phyloP scores from a whole-genome alignment of 352 stramenopile genomes.

The Phytophthora meadii region DNA sequence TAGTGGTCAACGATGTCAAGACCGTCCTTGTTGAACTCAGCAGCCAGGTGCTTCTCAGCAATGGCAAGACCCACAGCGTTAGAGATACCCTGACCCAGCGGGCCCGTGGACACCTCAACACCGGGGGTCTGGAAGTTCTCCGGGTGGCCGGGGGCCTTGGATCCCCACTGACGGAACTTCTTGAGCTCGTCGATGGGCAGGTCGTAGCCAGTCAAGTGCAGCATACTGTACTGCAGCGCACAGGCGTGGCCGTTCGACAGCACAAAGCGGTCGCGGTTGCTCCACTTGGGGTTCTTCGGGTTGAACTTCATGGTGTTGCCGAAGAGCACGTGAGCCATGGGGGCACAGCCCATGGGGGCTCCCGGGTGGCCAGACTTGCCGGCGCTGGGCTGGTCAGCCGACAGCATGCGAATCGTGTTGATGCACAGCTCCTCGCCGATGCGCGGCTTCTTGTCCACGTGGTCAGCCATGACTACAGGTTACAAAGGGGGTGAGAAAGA shows the following conservation, averaged over 20 bases:
- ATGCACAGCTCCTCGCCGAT: slow-evolving; percentile 92
- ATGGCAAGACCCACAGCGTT: slow-evolving; percentile 98
- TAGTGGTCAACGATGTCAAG: slow-evolving; percentile 97
- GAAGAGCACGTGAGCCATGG: slow-evolving; percentile 98
- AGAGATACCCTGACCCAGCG: slow-evolving; percentile 97
- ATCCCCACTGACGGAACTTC: slow-evolving; percentile 96
- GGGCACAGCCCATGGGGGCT: slow-evolving; percentile 98
- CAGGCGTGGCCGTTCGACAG: slow-evolving; percentile 99
- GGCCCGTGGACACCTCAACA: slow-evolving; percentile 97
- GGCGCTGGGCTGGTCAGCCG: slow-evolving; percentile 96
- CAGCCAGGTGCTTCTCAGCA: slow-evolving; percentile 97
- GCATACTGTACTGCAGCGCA: slow-evolving; percentile 99
- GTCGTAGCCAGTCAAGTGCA: slow-evolving; percentile 97
- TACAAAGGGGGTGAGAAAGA: slow-evolving; percentile 1
- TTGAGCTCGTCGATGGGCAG: slow-evolving; percentile 97
- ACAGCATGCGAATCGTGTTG: slow-evolving; percentile 98
- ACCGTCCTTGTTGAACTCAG: slow-evolving; percentile 97
- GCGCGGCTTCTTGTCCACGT: slow-evolving; percentile 86
- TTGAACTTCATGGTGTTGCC: slow-evolving; percentile 92
- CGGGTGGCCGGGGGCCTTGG: slow-evolving; percentile 97
- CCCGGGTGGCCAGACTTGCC: slow-evolving; percentile 98
- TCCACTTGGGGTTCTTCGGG: slow-evolving; percentile 88
- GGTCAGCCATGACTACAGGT: slow-evolving; percentile 60
- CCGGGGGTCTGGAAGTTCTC: slow-evolving; percentile 96
- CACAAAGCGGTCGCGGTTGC: slow-evolving; percentile 99